phyloP scores from a whole-genome alignment of 2,329 filamentous ascomycete species.

The Pyrenochaeta sp. region DNA sequence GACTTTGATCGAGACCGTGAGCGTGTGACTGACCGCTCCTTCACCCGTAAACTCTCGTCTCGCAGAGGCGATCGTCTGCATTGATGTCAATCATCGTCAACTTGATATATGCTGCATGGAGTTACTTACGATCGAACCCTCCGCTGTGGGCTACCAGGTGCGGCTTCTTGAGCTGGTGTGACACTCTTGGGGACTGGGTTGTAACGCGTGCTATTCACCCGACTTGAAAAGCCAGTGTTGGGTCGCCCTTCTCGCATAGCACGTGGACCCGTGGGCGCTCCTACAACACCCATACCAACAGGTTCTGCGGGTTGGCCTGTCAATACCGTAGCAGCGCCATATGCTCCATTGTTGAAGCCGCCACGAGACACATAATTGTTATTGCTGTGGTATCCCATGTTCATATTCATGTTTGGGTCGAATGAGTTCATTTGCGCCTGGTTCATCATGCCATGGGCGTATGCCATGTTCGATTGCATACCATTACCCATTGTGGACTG shows the following conservation, averaged over 20 bases:
- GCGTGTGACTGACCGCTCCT: conserved; percentile 52
- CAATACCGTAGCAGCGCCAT: conserved; percentile 49
- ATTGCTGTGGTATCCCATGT: conserved; percentile 48
- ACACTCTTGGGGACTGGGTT: conserved; percentile 32
- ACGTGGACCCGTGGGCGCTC: conserved; percentile 90
- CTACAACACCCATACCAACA: conserved; percentile 66
- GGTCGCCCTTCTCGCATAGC: conserved; percentile 91
- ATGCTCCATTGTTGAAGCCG: conserved; percentile 50
- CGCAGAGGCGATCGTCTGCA: conserved; percentile 43
- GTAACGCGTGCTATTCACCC: conserved; percentile 52
- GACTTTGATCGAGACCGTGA: conserved; percentile 53
- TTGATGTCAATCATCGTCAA: conserved; percentile 9
- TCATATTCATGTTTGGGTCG: conserved; percentile 51
- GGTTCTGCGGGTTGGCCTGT: conserved; percentile 46
- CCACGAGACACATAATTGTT: conserved; percentile 56
- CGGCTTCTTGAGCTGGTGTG: conserved; percentile 27
- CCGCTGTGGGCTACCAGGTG: conserved; percentile 34
- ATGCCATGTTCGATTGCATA: conserved; percentile 36
- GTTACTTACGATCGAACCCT: conserved; percentile 42
- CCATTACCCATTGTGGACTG: conserved; percentile 39
- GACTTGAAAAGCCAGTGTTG: conserved; percentile 78
- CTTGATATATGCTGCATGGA: neutral
- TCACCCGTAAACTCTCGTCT: conserved; percentile 43
- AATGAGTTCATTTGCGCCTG: conserved; percentile 55
- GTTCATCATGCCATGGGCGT: conserved; percentile 42